Evolutionary conservation across 2,329 filamentous ascomycete species (phyloP).

Genomic region (Fusarium sp.): DNA sequence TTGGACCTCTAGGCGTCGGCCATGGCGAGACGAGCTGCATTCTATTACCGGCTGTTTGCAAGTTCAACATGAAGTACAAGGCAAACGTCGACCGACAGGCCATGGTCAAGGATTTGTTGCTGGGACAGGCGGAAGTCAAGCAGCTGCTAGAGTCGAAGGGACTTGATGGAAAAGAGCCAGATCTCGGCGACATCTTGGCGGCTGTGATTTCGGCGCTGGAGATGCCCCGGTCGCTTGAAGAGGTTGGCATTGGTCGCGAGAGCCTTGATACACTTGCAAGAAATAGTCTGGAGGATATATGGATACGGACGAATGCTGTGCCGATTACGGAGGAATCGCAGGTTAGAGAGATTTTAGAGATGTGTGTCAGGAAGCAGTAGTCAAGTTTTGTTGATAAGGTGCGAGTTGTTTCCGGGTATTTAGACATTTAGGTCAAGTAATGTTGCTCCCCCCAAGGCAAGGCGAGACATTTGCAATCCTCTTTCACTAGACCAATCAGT

Average conservation of each 20-base stretch:
- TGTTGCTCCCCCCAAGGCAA: neutral
- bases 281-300: constrained; percentile 63
- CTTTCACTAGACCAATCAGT: neutral
- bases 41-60: constrained; percentile 66
- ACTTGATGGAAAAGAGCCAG: constrained; percentile 38
- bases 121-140: constrained; percentile 23
- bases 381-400: neutral
- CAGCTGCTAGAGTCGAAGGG: neutral
- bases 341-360: constrained; percentile 64
- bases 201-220: constrained; percentile 63
- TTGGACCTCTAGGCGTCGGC: constrained; percentile 67
- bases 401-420: neutral
- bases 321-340: constrained; percentile 60
- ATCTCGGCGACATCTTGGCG: constrained; percentile 65
- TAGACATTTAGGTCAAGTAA: neutral
- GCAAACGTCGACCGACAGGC: constrained; percentile 48
- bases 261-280: constrained; percentile 61
- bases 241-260: constrained; percentile 63
- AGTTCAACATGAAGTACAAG: constrained; percentile 59
- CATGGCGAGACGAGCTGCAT: constrained; percentile 65
- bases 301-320: constrained; percentile 63
- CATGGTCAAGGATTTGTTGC: constrained; percentile 14
- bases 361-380: constrained; percentile 32
- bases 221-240: constrained; percentile 65
- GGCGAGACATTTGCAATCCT: neutral